phyloP scores from a whole-genome alignment of 2,329 filamentous ascomycete genomes.

The Hysterium pulicare region DNA sequence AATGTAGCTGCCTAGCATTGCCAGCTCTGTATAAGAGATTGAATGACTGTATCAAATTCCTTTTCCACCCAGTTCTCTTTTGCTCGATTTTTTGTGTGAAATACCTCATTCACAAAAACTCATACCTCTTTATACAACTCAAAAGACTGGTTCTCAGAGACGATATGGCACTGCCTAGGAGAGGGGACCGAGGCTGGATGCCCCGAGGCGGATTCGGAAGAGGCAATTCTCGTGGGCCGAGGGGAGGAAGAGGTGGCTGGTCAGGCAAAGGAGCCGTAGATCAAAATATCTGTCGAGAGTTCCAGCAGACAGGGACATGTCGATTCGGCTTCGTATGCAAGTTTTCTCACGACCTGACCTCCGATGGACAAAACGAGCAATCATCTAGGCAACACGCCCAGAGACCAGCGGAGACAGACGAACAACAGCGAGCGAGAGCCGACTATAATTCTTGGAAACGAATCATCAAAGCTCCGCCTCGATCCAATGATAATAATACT shows the following conservation, averaged over 20 bases:
- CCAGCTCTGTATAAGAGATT: background rate
- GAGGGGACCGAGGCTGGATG: too few relatives aligned
- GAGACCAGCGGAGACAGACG: constrained; percentile 14
- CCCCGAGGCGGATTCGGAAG: too few relatives aligned
- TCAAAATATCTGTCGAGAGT: constrained; percentile 6
- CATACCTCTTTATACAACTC: background rate
- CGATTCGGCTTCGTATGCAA: constrained; percentile 9
- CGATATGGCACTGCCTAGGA: background rate
- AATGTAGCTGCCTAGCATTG: background rate
- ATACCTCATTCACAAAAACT: background rate
- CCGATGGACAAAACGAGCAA: constrained; percentile 2
- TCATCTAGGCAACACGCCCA: background rate
- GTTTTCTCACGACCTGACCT: constrained; percentile 7
- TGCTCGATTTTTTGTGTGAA: background rate
- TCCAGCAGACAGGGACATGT: constrained; percentile 5
- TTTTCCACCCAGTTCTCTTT: background rate
- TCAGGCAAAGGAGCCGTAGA: background rate
- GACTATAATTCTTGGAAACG: constrained; percentile 29
- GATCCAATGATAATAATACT: constrained; percentile 12
- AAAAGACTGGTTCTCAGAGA: background rate
- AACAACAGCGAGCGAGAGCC: constrained; percentile 19
- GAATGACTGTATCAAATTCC: background rate
- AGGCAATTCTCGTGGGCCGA: too few relatives aligned
- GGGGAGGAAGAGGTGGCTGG: background rate
- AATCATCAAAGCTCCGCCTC: constrained; percentile 16